Evolutionary conservation across 2,329 filamentous ascomycete genomes (phyloP).

Genomic region (Fusarium anguioides): DNA sequence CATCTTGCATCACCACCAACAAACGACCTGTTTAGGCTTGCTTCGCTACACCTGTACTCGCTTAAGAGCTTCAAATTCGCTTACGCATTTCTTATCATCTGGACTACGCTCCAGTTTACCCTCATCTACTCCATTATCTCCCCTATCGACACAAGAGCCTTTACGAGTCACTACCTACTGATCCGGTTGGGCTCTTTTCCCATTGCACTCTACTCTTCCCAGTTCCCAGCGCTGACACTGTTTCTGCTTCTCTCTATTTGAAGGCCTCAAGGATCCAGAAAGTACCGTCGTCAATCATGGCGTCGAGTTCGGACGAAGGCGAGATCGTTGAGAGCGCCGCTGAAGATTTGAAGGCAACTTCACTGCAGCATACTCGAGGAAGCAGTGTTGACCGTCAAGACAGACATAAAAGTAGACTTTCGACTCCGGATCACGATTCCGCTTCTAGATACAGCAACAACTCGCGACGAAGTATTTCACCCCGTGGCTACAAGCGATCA

Average conservation of each 20-base stretch:
- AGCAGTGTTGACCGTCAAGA: slow-evolving; percentile 90
- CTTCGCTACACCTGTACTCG: slow-evolving; percentile 8
- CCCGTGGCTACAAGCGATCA: slow-evolving; percentile 74
- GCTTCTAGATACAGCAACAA: slow-evolving; percentile 56
- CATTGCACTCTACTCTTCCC: slow-evolving; percentile 43
- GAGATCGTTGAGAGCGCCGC: slow-evolving; percentile 82
- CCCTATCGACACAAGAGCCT: slow-evolving; percentile 47
- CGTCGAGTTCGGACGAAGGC: slow-evolving; percentile 82
- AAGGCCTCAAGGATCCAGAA: slow-evolving; percentile 34
- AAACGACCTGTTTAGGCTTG: slow-evolving; percentile 8
- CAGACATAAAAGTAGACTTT: slow-evolving; percentile 77
- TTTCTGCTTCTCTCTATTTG: slow-evolving; percentile 35
- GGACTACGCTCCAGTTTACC: slow-evolving; percentile 17
- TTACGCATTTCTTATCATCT: slow-evolving; percentile 4
- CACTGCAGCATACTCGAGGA: slow-evolving; percentile 79
- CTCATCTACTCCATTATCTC: slow-evolving; percentile 11
- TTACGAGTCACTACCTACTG: slow-evolving; percentile 54
- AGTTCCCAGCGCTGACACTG: slow-evolving; percentile 53
- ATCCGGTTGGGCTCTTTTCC: slow-evolving; percentile 58
- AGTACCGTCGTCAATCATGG: slow-evolving; percentile 49
- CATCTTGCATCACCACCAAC: slow-evolving; percentile 9
- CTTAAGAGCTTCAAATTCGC: slow-evolving; percentile 1
- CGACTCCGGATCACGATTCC: slow-evolving; percentile 66
- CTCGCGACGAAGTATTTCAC: slow-evolving; percentile 66
- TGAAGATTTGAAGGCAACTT: slow-evolving; percentile 83